Evolutionary conservation across 2,329 filamentous ascomycete genomes (phyloP), one percentile per base, ranked within the genome.

Genomic region (Torrubiella hemipterigena): DNA sequence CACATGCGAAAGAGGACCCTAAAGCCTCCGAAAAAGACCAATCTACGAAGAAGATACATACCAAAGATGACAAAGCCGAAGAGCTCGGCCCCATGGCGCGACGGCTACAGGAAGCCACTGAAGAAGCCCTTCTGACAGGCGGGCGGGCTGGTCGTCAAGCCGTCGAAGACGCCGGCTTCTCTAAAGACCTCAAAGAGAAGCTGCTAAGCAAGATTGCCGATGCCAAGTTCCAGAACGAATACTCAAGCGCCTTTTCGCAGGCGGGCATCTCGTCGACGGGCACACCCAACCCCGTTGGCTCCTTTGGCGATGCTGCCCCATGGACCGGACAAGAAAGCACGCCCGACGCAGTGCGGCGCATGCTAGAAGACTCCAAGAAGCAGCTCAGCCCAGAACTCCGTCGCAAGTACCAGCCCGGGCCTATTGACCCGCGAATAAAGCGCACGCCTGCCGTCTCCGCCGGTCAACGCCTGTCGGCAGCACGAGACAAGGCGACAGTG

Each of bases 301-400:
- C 31, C 6, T 19, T 30, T 12, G 22, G 25, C 12, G 17, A 25
- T 9, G 19, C 29, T 9, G 30, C 32, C 10, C 68, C 80, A 2
- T 98, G 91, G 91, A 75, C 70, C 0, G 91, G 89, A 3, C 64
- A 69, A 10, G 91, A 96, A 55, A 63, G 61, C 5, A 58, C 79
- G 2, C 72, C 78, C 43, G 86, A 95, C 51, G 69, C 80, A 1
- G 77, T 85, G 15, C 59, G 93, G 29, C 76, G 91, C 19, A 96
- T 96, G 81, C 56, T 91, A 9, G 71, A 83, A 34, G 85, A 93
- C 49, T 71, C 83, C 17, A 73, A 73, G 37, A 85, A 86, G 47
- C 81, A 80, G 0, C 59, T 93, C 29, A 56, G 51, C 11, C 61
- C 61, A 4, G 59, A 54, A 1, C 44, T 68, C 4, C 58, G 71